Evolutionary conservation across 2,329 filamentous ascomycete species (phyloP).

Genomic region (Arthrobotrys conoides): DNA sequence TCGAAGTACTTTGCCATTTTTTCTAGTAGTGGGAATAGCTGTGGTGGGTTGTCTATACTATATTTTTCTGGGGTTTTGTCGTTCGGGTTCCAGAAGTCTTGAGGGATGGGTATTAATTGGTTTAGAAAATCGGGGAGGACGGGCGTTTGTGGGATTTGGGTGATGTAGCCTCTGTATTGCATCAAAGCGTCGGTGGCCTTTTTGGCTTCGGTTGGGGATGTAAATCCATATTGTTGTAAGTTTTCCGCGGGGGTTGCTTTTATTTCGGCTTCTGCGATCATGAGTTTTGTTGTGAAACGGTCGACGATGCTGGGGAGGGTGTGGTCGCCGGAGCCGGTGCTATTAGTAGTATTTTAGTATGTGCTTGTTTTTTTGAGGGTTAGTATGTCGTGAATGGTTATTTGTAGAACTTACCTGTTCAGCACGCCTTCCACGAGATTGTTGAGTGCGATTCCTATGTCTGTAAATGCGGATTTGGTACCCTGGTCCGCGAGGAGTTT

Average conservation of each 20-base stretch:
- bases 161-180: neutral
- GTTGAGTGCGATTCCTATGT: slow-evolving; percentile 5
- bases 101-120: slow-evolving; percentile 9
- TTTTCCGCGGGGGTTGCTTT: neutral
- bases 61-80: slow-evolving; percentile 16
- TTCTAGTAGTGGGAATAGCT: slow-evolving; percentile 19
- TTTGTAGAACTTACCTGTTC: slow-evolving; percentile 7
- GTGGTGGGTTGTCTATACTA: neutral
- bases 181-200: neutral
- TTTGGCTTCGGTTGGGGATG: neutral
- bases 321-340: neutral
- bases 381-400: too few relatives aligned
- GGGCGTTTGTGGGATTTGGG: slow-evolving; percentile 4
- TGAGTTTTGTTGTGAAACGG: slow-evolving; percentile 17
- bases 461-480: slow-evolving; percentile 2
- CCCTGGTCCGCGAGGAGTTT: neutral
- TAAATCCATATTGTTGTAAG: neutral
- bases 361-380: too few relatives aligned
- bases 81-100: slow-evolving; percentile 37
- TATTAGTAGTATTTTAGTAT: too few relatives aligned
- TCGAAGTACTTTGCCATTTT: slow-evolving; percentile 10
- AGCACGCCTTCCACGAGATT: slow-evolving; percentile 7
- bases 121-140: slow-evolving; percentile 10
- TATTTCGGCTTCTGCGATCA: slow-evolving; percentile 13
- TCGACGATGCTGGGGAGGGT: neutral